These are phyloP conservation scores for Penicillium sp. DNA, from an alignment of 2,329 filamentous ascomycete species.

Conservation along the genomic window DNA sequence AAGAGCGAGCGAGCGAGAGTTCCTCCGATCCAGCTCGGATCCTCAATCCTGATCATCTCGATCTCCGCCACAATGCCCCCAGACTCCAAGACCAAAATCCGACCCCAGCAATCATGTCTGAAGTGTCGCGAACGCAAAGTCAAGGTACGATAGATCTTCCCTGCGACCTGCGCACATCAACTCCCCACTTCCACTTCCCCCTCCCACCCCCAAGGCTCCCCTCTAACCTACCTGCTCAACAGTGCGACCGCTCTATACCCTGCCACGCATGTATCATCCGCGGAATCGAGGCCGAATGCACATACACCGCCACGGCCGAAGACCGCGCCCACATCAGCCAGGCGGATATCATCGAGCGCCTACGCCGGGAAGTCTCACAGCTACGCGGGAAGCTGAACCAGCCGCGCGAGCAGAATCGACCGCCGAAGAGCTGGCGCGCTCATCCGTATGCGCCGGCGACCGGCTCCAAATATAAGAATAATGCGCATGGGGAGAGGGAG, in stretches of 20 bases:
- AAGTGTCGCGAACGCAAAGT: slow-evolving; percentile 33
- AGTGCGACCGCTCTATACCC: slow-evolving; percentile 33
- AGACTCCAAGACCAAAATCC: slow-evolving; percentile 23
- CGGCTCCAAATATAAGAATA: neutral
- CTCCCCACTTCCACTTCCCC: neutral
- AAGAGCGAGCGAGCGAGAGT: neutral
- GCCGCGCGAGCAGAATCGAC: slow-evolving; percentile 3
- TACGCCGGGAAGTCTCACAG: slow-evolving; percentile 28
- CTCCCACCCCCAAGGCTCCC: too few relatives aligned
- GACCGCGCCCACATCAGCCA: slow-evolving; percentile 67
- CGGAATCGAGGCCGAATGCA: slow-evolving; percentile 30
- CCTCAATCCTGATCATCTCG: neutral
- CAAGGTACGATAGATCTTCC: slow-evolving; percentile 19
- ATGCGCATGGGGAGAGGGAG: neutral
- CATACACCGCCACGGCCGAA: slow-evolving; percentile 43
- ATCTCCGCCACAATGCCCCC: neutral
- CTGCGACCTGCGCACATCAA: too few relatives aligned
- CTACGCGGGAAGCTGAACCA: slow-evolving; percentile 19
- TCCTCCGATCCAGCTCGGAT: neutral
- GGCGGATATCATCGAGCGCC: slow-evolving; percentile 38
- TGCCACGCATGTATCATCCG: slow-evolving; percentile 30
- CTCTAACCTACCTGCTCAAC: too few relatives aligned
- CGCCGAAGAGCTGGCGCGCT: neutral
- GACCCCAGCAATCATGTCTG: slow-evolving; percentile 31
- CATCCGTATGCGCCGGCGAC: neutral